These are phyloP conservation scores for Cornus controversa DNA, from an alignment of 148 eudicot genomes.

Conservation along the genomic window DNA sequence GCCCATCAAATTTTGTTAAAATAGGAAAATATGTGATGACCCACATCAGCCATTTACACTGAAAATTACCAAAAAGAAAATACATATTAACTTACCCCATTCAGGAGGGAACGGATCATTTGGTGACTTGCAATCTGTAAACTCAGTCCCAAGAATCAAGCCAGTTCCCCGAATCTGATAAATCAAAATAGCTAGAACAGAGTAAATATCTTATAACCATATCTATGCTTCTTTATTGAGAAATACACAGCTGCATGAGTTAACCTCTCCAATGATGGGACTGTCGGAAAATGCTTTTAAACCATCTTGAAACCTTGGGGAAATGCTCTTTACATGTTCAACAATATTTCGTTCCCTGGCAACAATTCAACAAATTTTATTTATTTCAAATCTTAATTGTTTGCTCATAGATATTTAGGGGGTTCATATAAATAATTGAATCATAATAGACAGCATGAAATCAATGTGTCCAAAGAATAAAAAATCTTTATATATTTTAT, in stretches of 20 bases:
- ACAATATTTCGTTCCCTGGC: constrained; percentile 84
- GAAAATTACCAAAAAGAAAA: not conserved
- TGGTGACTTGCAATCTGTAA: constrained; percentile 87
- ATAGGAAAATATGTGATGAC: not conserved
- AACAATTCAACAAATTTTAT: not conserved
- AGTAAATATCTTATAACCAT: constrained; percentile 3
- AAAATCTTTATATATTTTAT: not conserved
- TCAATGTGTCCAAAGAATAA: not conserved
- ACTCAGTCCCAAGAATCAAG: constrained; percentile 83
- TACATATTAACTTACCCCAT: constrained; percentile 62
- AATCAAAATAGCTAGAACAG: not conserved
- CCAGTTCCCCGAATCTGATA: constrained; percentile 89
- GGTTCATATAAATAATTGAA: not conserved
- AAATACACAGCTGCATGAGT: not conserved
- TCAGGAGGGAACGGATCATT: constrained; percentile 78
- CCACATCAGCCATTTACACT: not conserved
- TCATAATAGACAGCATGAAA: not conserved
- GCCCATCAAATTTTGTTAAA: not conserved
- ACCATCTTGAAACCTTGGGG: constrained; percentile 93
- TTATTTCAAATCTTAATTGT: not conserved
- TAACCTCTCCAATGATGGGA: constrained; percentile 97
- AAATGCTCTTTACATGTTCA: constrained; percentile 57
- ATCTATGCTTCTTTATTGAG: not conserved
- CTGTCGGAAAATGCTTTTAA: constrained; percentile 71
- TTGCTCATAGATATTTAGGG: not conserved